These are phyloP conservation scores for Fusarium mundagurra DNA, from an alignment of 2,329 filamentous ascomycete genomes.

Conservation along the genomic window DNA sequence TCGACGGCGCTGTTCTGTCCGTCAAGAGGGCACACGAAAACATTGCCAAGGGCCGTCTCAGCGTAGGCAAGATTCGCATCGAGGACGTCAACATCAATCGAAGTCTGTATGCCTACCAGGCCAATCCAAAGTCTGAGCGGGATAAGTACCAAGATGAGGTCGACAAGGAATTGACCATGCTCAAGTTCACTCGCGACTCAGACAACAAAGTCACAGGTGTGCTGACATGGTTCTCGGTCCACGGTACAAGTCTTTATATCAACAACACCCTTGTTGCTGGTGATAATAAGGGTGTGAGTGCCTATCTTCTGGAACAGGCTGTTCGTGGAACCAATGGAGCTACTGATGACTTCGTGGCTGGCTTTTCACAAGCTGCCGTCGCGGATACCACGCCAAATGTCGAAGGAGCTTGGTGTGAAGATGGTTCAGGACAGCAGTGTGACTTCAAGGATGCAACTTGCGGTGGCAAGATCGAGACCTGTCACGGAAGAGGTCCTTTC, in stretches of 20 bases:
- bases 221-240: not conserved
- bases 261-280: conserved; percentile 5
- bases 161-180: conserved; percentile 12
- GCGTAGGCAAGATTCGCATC: not conserved
- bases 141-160: not conserved
- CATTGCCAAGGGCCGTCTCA: not conserved
- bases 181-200: not conserved
- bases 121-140: not conserved
- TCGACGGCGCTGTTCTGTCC: not conserved
- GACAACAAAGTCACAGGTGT: not conserved
- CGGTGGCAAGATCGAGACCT: not conserved
- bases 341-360: not conserved
- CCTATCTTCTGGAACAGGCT: not conserved
- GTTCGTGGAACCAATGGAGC: not conserved
- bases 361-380: not conserved
- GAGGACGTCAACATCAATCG: conserved; percentile 10
- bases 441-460: conserved; percentile 3
- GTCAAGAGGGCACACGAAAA: conserved; percentile 1
- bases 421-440: not conserved
- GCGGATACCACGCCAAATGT: not conserved
- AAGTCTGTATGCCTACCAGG: conserved; percentile 1
- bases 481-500: not conserved
- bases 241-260: conserved; percentile 5
- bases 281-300: conserved; percentile 1
- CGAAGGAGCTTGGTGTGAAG: conserved; percentile 8